Percentiles rank a stretch among this genome's conserved stretches.
These are phyloP conservation scores for Daldinia vernicosa DNA, from an alignment of 495 filamentous ascomycete genomes.

Conservation along the genomic window DNA sequence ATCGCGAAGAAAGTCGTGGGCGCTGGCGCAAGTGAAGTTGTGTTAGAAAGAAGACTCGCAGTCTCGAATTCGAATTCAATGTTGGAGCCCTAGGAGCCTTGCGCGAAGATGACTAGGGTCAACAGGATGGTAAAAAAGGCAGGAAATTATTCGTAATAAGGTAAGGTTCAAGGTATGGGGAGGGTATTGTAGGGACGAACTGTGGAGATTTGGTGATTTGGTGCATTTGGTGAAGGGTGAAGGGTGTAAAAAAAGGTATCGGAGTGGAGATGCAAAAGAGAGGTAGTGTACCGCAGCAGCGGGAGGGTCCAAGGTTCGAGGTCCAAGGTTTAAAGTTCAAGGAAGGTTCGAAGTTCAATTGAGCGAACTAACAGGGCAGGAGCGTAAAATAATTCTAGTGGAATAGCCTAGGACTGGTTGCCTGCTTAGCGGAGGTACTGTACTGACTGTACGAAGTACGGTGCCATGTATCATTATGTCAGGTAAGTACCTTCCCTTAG, in stretches of 20 bases:
- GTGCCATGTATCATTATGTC: neutral
- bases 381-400: neutral
- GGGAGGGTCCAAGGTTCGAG: neutral
- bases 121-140: constrained; percentile 10
- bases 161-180: constrained; percentile 20
- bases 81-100: constrained; percentile 22
- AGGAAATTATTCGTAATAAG: constrained; percentile 19
- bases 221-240: neutral
- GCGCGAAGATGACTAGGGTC: constrained; percentile 17
- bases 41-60: constrained; percentile 20
- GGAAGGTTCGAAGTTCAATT: neutral
- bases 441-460: neutral
- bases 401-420: neutral
- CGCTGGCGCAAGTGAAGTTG: constrained; percentile 33
- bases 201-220: constrained; percentile 17
- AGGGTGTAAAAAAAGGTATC: neutral
- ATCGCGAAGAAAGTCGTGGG: constrained; percentile 33
- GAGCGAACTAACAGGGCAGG: neutral
- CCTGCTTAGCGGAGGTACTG: neutral
- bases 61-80: constrained; percentile 25
- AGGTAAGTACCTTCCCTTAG: neutral
- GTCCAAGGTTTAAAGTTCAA: neutral
- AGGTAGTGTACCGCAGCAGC: neutral
- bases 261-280: constrained; percentile 18
- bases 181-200: constrained; percentile 11